Conservation (phyloP, 139 green algal species). For the Picochlorum costavermella region DNA sequence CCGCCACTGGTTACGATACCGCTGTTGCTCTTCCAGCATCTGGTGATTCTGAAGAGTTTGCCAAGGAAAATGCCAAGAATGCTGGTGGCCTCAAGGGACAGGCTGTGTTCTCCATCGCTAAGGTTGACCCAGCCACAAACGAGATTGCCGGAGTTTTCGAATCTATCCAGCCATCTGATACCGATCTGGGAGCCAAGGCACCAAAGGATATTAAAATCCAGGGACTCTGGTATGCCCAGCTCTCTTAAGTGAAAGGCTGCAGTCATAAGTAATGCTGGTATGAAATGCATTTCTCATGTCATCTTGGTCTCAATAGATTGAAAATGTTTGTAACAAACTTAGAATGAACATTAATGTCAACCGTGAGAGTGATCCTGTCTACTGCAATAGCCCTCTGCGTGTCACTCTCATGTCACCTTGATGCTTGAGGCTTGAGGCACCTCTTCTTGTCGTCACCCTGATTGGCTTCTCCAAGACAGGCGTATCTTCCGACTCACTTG, state of each 20-base stretch:
- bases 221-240: constrained; percentile 85
- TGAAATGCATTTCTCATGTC: too few relatives aligned
- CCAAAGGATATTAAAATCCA: constrained; percentile 99
- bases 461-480: too few relatives aligned
- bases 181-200: constrained; percentile 94
- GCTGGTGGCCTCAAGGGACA: constrained; percentile 69
- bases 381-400: too few relatives aligned
- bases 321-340: constrained; percentile 2
- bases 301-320: background rate
- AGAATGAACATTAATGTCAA: background rate
- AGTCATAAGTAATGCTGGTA: too few relatives aligned
- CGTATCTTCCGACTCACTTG: background rate
- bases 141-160: constrained; percentile 98
- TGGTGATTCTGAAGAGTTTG: constrained; percentile 63
- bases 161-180: constrained; percentile 97
- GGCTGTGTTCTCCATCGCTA: constrained; percentile 89
- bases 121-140: constrained; percentile 78
- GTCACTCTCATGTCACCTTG: too few relatives aligned
- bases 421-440: too few relatives aligned
- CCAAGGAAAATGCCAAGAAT: constrained; percentile 95
- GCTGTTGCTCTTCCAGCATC: constrained; percentile 88
- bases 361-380: too few relatives aligned
- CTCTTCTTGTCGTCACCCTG: too few relatives aligned
- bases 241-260: constrained; percentile 19
- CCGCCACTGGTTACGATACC: constrained; percentile 91